Base-by-base conservation (phyloP, 129 eudicot genomes). In the Logfia minima region DNA sequence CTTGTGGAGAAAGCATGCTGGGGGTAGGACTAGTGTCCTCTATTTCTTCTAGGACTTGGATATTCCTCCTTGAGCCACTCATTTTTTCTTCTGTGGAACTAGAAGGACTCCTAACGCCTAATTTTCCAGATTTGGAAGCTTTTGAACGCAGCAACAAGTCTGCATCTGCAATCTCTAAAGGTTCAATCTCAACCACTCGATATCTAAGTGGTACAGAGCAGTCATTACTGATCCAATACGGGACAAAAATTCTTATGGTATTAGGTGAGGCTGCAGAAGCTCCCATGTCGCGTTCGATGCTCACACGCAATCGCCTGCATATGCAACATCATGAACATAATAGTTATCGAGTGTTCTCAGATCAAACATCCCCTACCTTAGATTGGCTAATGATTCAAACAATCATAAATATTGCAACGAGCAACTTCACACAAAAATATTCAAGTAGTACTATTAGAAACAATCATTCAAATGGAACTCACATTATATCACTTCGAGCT, bases 1-100 rank as follows among this genome's bases (percentile, higher is more conserved):
- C 97, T 82, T 95, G 99, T 43, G 97, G 99, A 71, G 99, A 95
- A 76, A 95, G 89, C 99, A 95, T 95, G 82, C 96, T 85, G 9
- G 99, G 96, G 70, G 74, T 88, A 73, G 96, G 92, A 84, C 96
- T 85, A 66, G 92, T 86, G 83, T 95, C 99, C 74, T 91, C 97
- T 81, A 95, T 91, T 74, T 76, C 87, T 83, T 95, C 99, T 77
- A 95, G 82, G 56, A 95, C 87, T 84, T 89, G 96, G 68, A 92
- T 77, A 71, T 91, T 91, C 81, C 71, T 86, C 84, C 89, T 81
- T 35, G 77, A 72, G 52, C 70, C 77, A 83, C 64, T 68, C 60
- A 41, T 9, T 41, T 9, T 41, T 41, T 41, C 48, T 41, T 62
- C 81, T 6, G 78, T 24, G 37, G 81, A 64, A 72, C 77, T 75